Conservation (phyloP, 1,139 yeast genomes). For the Kluyveromyces sp. region DNA sequence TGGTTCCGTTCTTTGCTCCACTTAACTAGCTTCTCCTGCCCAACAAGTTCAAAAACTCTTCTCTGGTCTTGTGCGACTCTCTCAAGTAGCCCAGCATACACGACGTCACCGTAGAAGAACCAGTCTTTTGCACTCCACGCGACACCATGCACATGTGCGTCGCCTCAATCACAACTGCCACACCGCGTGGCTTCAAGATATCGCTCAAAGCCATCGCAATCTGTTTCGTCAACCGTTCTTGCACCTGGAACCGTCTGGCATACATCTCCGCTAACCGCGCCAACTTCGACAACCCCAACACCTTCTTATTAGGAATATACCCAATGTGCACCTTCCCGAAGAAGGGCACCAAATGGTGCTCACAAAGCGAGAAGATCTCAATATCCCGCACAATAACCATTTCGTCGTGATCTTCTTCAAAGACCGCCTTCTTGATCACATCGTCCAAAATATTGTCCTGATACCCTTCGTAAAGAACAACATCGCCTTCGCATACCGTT, state of each 20-base stretch:
- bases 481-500: constrained; percentile 94
- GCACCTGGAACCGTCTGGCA: constrained; percentile 90
- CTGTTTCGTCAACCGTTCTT: constrained; percentile 92
- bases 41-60: constrained; percentile 82
- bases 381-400: constrained; percentile 97
- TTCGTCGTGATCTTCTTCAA: constrained; percentile 97
- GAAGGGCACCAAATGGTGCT: constrained; percentile 95
- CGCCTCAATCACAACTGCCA: constrained; percentile 96
- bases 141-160: constrained; percentile 99
- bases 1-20: no score
- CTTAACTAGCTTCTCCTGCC: constrained; percentile 38
- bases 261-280: constrained; percentile 98
- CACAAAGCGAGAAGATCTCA: constrained; percentile 86
- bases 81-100: constrained; percentile 97
- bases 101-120: constrained; percentile 88
- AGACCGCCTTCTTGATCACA: constrained; percentile 89
- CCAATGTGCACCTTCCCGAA: constrained; percentile 96
- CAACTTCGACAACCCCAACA: constrained; percentile 86
- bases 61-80: constrained; percentile 88
- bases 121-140: constrained; percentile 94
- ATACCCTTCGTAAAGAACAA: constrained; percentile 86
- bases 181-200: constrained; percentile 88
- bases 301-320: constrained; percentile 89
- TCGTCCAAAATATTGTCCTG: constrained; percentile 79
- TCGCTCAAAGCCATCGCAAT: constrained; percentile 94